Evolutionary conservation across 345 rosid genomes (phyloP).

Genomic region (Lenwebbia sp.): DNA sequence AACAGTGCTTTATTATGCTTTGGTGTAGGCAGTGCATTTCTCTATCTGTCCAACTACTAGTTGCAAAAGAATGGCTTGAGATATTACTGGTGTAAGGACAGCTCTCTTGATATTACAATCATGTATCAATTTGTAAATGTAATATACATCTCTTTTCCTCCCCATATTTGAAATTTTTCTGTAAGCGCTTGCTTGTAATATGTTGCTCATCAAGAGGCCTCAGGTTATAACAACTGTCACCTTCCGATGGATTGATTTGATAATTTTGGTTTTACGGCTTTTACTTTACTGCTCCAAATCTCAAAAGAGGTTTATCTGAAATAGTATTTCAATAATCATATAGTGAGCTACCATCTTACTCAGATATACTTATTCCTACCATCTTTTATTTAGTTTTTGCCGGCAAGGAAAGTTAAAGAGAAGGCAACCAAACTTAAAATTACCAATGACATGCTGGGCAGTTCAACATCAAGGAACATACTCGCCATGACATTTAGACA

Average conservation of each 20-base stretch:
- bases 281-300: background rate
- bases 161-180: background rate
- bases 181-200: background rate
- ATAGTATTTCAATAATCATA: background rate
- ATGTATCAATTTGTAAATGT: background rate
- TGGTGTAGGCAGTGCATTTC: background rate
- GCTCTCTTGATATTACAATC: background rate
- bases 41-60: background rate
- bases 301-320: background rate
- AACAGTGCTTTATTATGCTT: background rate
- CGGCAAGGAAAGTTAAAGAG: constrained; percentile 66
- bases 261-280: background rate
- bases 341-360: background rate
- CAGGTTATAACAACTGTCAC: background rate
- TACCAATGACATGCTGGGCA: constrained; percentile 28
- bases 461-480: constrained; percentile 41
- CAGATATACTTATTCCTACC: background rate
- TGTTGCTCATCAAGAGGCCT: background rate
- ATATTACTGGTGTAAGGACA: background rate
- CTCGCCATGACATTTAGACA: constrained; percentile 89
- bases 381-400: constrained; percentile 52
- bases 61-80: background rate
- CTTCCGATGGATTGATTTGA: background rate
- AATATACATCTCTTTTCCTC: background rate
- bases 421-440: constrained; percentile 48